Percentiles rank a stretch among this genome's conserved stretches.
phyloP scores from a whole-genome alignment of 331 rosid genomes.

The Malus hybrid region DNA sequence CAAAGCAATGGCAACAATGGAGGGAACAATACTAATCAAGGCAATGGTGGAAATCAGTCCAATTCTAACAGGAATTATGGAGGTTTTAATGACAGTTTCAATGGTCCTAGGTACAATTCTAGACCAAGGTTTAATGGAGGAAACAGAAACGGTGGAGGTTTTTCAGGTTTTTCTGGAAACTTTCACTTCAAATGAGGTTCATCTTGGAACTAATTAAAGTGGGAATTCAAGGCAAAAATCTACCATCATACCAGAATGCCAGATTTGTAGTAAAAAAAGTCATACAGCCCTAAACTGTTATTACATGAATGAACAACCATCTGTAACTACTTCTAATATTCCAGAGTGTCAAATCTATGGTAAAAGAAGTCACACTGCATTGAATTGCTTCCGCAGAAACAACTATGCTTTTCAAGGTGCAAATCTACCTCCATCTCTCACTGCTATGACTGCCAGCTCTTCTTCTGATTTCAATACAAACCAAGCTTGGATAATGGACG shows the following conservation, averaged over 20 bases:
- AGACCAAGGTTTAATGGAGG: neutral
- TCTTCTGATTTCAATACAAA: neutral
- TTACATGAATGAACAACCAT: neutral
- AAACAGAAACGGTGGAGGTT: accelerated
- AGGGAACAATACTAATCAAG: neutral
- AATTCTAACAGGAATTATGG: neutral
- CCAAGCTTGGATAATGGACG: neutral
- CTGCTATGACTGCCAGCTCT: accelerated
- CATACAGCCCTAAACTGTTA: neutral
- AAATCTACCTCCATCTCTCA: too few relatives aligned
- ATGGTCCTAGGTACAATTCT: neutral
- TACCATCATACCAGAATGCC: neutral
- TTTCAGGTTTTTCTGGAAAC: neutral
- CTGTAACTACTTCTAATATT: too few relatives aligned
- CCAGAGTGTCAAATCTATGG: neutral
- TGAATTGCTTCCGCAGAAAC: neutral
- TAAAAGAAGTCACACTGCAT: neutral
- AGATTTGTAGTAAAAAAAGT: neutral
- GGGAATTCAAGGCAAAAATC: neutral
- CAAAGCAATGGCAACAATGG: neutral
- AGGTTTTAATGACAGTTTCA: neutral
- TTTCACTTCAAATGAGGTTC: too few relatives aligned
- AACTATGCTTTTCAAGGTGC: neutral
- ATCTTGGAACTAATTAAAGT: neutral
- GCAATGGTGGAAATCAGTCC: too few relatives aligned